Conservation (phyloP, 2,329 filamentous ascomycete genomes). For the Fusarium musae region DNA sequence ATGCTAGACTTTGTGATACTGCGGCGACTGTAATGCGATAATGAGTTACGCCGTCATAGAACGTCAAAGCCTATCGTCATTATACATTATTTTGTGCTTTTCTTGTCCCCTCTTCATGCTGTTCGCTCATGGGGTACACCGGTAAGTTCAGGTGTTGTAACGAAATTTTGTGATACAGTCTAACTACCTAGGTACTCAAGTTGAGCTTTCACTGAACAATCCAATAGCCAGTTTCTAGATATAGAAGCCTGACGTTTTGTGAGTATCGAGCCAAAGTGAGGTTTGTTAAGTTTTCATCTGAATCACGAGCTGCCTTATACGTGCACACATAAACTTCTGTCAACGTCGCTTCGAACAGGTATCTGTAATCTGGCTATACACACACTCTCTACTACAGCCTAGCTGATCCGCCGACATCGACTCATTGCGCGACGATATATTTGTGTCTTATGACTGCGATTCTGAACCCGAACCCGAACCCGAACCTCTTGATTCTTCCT, state of each 20-base stretch:
- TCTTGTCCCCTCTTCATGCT: background rate
- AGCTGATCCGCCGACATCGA: background rate
- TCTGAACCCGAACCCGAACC: background rate
- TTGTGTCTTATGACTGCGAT: background rate
- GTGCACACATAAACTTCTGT: background rate
- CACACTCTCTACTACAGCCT: background rate
- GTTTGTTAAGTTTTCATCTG: background rate
- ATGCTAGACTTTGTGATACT: background rate
- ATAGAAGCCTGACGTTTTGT: background rate
- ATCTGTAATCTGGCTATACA: no score
- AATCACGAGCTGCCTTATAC: background rate
- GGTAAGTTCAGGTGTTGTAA: background rate
- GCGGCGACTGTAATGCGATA: background rate
- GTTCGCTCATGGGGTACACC: background rate
- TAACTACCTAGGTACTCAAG: background rate
- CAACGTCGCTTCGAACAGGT: background rate
- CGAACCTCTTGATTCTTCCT: background rate
- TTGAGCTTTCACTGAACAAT: background rate
- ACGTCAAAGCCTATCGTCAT: background rate
- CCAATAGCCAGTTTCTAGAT: background rate
- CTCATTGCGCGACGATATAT: background rate
- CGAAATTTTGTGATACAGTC: background rate
- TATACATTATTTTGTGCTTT: background rate
- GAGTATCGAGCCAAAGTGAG: background rate
- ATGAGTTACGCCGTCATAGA: background rate